A percentile compares a stretch with the other conserved stretches of the same genome.
Conservation (phyloP, 2,329 filamentous ascomycete genomes). For the Paraconiothyrium sp. region DNA sequence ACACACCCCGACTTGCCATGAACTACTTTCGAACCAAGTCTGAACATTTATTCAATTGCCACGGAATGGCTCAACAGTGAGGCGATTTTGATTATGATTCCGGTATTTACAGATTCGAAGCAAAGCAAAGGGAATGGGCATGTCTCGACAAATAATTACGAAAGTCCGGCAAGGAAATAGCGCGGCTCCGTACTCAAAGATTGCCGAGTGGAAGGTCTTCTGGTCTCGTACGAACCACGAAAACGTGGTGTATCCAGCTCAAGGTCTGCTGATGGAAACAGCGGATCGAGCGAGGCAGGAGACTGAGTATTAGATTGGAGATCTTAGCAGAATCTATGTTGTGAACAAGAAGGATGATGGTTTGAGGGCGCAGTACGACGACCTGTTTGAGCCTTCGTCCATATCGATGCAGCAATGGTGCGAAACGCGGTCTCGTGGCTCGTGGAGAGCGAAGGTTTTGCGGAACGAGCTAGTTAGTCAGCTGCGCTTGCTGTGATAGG, state of each 20-base stretch:
- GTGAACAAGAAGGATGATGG: not conserved
- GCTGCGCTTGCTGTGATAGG: not conserved
- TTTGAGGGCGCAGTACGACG: not conserved
- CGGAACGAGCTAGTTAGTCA: not conserved
- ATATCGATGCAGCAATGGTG: not conserved
- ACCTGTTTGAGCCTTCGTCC: too few species aligned
- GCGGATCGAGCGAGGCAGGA: conserved; percentile 52
- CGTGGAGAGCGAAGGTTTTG: not conserved
- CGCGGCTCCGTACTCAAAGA: conserved; percentile 53
- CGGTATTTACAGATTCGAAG: not conserved
- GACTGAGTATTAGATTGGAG: conserved; percentile 26
- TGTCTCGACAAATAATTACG: conserved; percentile 54
- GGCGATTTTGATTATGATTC: too few species aligned
- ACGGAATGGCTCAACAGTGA: too few species aligned
- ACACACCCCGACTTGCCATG: too few species aligned
- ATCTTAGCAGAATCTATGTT: not conserved
- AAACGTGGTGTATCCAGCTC: conserved; percentile 49
- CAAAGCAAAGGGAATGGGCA: not conserved
- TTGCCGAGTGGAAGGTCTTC: conserved; percentile 43
- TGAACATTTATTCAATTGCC: too few species aligned
- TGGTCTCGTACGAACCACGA: conserved; percentile 48
- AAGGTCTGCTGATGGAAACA: conserved; percentile 44
- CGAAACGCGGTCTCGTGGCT: not conserved
- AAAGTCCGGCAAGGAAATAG: conserved; percentile 40
- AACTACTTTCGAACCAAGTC: too few species aligned